Evolutionary conservation across 2,329 filamentous ascomycete genomes (phyloP).

Genomic region (Penicillium brasilianum): DNA sequence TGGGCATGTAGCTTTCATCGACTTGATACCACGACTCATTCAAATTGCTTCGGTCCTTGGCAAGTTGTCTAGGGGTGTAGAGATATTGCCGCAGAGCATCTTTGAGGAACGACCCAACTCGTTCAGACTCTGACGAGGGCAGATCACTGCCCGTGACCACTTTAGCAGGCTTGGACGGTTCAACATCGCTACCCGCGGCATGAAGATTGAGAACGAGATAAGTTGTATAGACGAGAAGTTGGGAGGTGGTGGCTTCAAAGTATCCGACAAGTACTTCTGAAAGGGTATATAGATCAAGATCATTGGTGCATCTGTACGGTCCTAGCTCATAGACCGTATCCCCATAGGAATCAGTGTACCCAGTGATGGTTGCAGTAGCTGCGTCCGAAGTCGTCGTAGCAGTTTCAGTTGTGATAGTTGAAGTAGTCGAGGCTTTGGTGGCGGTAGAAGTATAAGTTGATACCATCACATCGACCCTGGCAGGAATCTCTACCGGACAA

Average conservation of each 20-base stretch:
- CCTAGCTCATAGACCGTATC: constrained; percentile 55
- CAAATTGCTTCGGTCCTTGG: constrained; percentile 59
- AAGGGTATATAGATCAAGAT: constrained; percentile 57
- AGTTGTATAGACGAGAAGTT: constrained; percentile 59
- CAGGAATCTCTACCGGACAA: constrained; percentile 62
- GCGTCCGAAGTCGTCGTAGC: constrained; percentile 29
- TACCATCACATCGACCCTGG: constrained; percentile 30
- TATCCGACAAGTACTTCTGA: constrained; percentile 59
- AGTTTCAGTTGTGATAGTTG: constrained; percentile 29
- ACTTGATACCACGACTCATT: constrained; percentile 63
- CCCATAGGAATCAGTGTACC: constrained; percentile 29
- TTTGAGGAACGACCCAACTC: constrained; percentile 56
- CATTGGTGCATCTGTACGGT: constrained; percentile 60
- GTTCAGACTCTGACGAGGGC: constrained; percentile 48
- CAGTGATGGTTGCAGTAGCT: constrained; percentile 31
- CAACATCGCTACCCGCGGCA: constrained; percentile 53
- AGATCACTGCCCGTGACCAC: constrained; percentile 49
- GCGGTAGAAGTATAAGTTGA: constrained; percentile 19
- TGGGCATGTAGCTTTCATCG: constrained; percentile 50
- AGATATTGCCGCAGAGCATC: constrained; percentile 56
- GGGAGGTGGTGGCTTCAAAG: constrained; percentile 58
- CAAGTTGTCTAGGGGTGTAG: constrained; percentile 60
- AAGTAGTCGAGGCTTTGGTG: constrained; percentile 20
- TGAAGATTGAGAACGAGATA: constrained; percentile 66
- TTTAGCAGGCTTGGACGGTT: constrained; percentile 50